Evolutionary conservation across 2,329 filamentous ascomycete genomes (phyloP).

Genomic region (Neonectria hederae): DNA sequence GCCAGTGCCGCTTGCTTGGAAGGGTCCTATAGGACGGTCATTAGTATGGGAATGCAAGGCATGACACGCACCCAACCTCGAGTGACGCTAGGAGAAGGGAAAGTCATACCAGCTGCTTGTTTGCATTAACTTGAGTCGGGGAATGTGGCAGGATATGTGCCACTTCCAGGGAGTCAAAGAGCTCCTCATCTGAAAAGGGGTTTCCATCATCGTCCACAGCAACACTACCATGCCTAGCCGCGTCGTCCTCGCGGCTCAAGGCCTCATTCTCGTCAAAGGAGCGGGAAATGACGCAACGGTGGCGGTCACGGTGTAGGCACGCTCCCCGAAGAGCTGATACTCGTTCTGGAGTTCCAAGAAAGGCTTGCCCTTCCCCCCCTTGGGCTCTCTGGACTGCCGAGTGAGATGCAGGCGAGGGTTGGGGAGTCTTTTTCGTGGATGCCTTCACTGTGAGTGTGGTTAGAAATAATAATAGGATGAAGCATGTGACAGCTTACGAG

Average conservation of each 20-base stretch:
- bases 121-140: neutral
- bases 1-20: conserved; percentile 47
- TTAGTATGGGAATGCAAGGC: neutral
- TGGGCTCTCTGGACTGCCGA: conserved; percentile 19
- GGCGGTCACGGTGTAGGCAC: conserved; percentile 21
- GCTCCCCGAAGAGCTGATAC: conserved; percentile 11
- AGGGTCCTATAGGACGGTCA: conserved; percentile 18
- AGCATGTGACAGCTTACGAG: conserved; percentile 4
- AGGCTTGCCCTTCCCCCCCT: conserved; percentile 1
- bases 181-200: neutral
- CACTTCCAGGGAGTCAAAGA: conserved; percentile 15
- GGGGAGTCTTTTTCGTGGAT: conserved; percentile 23
- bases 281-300: conserved; percentile 26
- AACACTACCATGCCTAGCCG: neutral
- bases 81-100: no score
- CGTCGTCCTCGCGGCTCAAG: neutral
- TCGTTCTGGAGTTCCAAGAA: conserved; percentile 20
- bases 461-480: no score
- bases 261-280: conserved; percentile 15
- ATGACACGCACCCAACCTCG: no score
- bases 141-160: conserved; percentile 24
- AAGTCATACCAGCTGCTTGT: no score
- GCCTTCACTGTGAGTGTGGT: conserved; percentile 15
- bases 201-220: conserved; percentile 9
- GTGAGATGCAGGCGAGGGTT: conserved; percentile 17